phyloP scores from a whole-genome alignment of 305 asterid species.

The Fraxinus baroniana region DNA sequence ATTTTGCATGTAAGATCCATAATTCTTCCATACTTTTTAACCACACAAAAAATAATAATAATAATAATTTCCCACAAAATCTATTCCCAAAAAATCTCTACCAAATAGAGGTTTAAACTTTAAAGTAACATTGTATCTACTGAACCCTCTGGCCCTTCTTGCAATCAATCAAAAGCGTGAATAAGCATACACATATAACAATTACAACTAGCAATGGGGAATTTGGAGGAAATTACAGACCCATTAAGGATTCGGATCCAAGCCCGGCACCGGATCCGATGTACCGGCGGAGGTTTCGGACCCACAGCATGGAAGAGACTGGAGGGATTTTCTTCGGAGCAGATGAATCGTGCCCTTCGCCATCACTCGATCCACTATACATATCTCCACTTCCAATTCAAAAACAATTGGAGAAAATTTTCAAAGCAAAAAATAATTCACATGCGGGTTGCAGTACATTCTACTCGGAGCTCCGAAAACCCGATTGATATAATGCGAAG shows the following conservation, averaged over 20 bases:
- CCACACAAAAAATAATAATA: neutral
- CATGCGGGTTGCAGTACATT: neutral
- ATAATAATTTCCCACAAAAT: neutral
- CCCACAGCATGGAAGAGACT: slow-evolving; percentile 96
- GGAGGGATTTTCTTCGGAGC: slow-evolving; percentile 74
- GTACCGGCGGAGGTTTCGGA: slow-evolving; percentile 91
- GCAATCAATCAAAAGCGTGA: neutral
- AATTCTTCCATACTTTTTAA: neutral
- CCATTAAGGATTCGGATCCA: slow-evolving; percentile 99
- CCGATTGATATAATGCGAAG: neutral
- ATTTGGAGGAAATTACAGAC: slow-evolving; percentile 27
- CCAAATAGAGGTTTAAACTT: neutral
- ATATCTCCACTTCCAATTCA: slow-evolving; percentile 25
- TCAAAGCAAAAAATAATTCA: neutral
- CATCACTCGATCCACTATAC: slow-evolving; percentile 81
- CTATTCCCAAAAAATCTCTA: neutral
- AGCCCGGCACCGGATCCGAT: slow-evolving; percentile 97
- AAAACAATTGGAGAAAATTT: neutral
- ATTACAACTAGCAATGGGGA: neutral
- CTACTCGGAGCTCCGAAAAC: neutral
- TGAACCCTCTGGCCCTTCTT: neutral
- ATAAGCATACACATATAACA: neutral
- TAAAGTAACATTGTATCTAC: neutral
- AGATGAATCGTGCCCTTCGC: slow-evolving; percentile 53
- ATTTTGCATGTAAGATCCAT: neutral